Evolutionary conservation across 2,329 filamentous ascomycete species (phyloP).

Genomic region (Diaporthe capsici): DNA sequence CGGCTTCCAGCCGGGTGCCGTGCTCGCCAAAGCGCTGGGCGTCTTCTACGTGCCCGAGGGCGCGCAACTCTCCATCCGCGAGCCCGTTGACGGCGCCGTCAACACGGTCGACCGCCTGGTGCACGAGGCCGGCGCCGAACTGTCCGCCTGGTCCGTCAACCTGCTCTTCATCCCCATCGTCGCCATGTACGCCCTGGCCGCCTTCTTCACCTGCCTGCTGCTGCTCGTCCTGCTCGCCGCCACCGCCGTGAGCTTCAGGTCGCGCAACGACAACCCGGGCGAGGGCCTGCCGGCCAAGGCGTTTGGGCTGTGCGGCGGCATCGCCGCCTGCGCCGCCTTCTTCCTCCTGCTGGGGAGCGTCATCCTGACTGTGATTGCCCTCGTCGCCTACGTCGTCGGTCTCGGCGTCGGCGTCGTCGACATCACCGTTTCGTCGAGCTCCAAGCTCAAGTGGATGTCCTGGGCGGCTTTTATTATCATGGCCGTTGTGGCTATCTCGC

Average conservation of each 20-base stretch:
- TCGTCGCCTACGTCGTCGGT: conserved; percentile 36
- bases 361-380: conserved; percentile 36
- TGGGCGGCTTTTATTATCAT: conserved; percentile 39
- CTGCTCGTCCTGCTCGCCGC: conserved; percentile 35
- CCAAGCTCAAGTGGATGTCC: conserved; percentile 41
- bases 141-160: conserved; percentile 37
- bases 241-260: conserved; percentile 5
- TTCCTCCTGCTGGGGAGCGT: conserved; percentile 40
- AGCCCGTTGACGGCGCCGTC: conserved; percentile 37
- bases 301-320: conserved; percentile 35
- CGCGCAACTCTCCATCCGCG: conserved; percentile 35
- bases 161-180: conserved; percentile 41
- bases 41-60: conserved; percentile 40
- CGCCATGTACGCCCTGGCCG: conserved; percentile 37
- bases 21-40: conserved; percentile 39
- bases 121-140: conserved; percentile 33
- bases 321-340: conserved; percentile 36
- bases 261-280: not conserved
- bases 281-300: conserved; percentile 25
- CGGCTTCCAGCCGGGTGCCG: conserved; percentile 38
- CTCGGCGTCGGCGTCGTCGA: conserved; percentile 35
- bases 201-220: conserved; percentile 34
- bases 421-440: conserved; percentile 38
- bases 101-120: conserved; percentile 39
- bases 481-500: conserved; percentile 17